Evolutionary conservation across 2,329 filamentous ascomycete species (phyloP).

Genomic region (Biscogniauxia marginata): DNA sequence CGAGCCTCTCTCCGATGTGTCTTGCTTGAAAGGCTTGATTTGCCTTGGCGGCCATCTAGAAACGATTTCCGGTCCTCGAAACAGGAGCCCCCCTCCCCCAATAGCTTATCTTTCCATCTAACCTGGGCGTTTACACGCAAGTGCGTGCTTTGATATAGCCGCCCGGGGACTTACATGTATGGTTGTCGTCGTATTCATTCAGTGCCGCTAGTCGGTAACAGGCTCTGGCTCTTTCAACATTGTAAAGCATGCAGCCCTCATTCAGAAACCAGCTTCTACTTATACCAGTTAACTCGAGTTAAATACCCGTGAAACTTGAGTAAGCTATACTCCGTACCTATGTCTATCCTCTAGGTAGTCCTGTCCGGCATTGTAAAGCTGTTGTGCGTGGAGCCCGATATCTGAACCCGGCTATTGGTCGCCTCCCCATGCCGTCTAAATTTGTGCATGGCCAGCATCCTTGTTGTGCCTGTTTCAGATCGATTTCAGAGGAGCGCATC

Average conservation of each 20-base stretch:
- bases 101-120: background rate
- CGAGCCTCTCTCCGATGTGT: background rate
- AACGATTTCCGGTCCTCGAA: conserved; percentile 8
- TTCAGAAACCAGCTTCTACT: no score
- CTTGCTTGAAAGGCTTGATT: background rate
- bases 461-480: conserved; percentile 36
- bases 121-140: background rate
- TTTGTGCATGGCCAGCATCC: conserved; percentile 24
- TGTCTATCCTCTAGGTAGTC: background rate
- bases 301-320: background rate
- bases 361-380: background rate
- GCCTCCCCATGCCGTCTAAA: background rate
- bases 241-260: no score
- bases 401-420: background rate
- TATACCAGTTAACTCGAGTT: no score
- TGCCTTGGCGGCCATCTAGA: conserved; percentile 4
- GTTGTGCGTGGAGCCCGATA: background rate
- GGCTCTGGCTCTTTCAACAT: no score
- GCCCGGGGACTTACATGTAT: no score
- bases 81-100: background rate
- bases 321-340: background rate
- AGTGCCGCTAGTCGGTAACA: no score
- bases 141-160: background rate
- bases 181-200: no score
- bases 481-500: conserved; percentile 33